Evolutionary conservation across 352 stramenopile species (phyloP), one percentile per base, ranked within the genome.

Genomic region (Phytophthora fragariae): DNA sequence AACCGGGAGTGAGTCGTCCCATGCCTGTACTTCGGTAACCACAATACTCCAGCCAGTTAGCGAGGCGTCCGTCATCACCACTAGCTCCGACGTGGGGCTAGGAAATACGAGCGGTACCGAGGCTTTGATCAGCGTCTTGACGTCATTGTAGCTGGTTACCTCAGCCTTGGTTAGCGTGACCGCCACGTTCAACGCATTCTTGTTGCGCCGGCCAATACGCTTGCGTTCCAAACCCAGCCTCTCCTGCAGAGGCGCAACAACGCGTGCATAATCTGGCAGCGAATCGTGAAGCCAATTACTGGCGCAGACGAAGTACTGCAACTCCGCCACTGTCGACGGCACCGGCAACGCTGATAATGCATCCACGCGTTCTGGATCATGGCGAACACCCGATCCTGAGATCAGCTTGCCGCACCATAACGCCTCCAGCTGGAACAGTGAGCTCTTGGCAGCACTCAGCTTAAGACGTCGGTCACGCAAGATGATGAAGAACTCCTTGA

Each of bases 381-480:
- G 52, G 6, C 24, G 11, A 15, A 77, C 33, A n/a, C 63, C 59
- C 14, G 14, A 8, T 0, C 56, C 49, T 19, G 44, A 47, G 31
- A 77, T 64, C 5, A 78, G 41, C 21, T 62, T 47, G 7, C 64
- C 75, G 15, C 75, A 79, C 75, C 75, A 82, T n/a, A 44, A 27
- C 39, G 27, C 21, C 12, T 55, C 24, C 9, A 57, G 6, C 46
- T 41, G 5, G 24, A 72, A 79, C 3, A 79, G 3, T 4, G 57
- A 37, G 19, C 52, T 68, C 52, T 76, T 82, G 1, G 21, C 54
- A 5, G 54, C 24, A 57, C 56, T 79, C 1, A 77, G 62, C 62
- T 81, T 81, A 17, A 81, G 31, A n/a, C 33, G 41, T 12, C 31
- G 24, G 10, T 73, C 14, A 3, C 41, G 31, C 0, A 73, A 1